Conservation (phyloP, 2,329 filamentous ascomycete species). For the Rhinocladiella mackenziei region DNA sequence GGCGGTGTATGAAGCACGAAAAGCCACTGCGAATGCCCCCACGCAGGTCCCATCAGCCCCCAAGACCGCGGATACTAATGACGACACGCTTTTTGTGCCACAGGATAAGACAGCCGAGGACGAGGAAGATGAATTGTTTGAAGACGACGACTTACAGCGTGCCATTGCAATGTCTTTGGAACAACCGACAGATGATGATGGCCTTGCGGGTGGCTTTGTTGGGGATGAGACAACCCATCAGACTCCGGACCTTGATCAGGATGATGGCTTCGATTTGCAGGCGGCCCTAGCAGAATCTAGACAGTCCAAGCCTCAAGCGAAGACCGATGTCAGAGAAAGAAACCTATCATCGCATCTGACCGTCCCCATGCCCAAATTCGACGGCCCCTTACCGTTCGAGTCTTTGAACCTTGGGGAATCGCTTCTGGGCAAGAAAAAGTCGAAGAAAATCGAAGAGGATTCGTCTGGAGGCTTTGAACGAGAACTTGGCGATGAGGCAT, state of each 20-base stretch:
- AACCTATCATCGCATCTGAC: conserved; percentile 32
- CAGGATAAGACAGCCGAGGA: conserved; percentile 41
- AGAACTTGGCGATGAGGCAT: conserved; percentile 34
- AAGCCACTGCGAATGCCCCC: conserved; percentile 15
- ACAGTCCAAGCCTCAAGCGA: conserved; percentile 49
- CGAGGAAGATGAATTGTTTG: conserved; percentile 56
- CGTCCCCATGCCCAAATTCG: conserved; percentile 45
- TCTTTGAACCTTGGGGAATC: conserved; percentile 67
- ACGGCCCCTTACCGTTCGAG: conserved; percentile 85
- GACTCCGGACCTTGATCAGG: conserved; percentile 58
- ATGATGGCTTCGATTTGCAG: conserved; percentile 72
- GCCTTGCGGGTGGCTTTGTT: conserved; percentile 51
- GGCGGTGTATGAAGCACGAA: conserved; percentile 45
- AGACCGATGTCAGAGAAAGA: conserved; percentile 48
- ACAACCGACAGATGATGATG: conserved; percentile 38
- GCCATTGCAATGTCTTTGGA: conserved; percentile 84
- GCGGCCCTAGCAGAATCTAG: conserved; percentile 70
- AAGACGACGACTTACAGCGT: conserved; percentile 66
- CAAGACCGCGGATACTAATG: conserved; percentile 34
- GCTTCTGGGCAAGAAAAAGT: conserved; percentile 50
- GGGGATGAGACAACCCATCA: conserved; percentile 1
- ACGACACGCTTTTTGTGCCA: conserved; percentile 55
- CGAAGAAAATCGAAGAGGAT: conserved; percentile 51
- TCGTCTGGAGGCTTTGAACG: conserved; percentile 64
- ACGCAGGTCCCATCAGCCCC: background rate